Evolutionary conservation across 495 filamentous ascomycete genomes (phyloP).

Genomic region (Chaetomium fimeti): DNA sequence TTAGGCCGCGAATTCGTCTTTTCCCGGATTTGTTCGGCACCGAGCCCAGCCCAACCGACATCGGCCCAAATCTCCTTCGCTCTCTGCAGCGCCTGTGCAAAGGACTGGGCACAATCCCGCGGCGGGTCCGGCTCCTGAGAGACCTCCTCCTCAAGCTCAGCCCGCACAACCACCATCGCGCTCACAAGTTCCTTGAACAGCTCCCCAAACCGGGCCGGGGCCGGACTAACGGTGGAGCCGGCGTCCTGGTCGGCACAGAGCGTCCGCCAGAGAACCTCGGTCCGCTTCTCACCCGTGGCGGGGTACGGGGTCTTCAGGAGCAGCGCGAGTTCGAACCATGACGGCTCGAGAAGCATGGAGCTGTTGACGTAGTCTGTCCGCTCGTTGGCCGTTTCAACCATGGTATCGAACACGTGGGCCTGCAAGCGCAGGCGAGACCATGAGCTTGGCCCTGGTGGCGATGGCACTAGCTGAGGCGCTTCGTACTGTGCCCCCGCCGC

Average conservation of each 20-base stretch:
- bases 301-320: conserved; percentile 17
- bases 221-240: conserved; percentile 5
- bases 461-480: not conserved
- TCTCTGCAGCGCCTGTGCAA: conserved; percentile 17
- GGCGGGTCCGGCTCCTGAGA: conserved; percentile 6
- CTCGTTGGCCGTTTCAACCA: conserved; percentile 13
- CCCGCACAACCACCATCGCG: conserved; percentile 22
- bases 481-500: not conserved
- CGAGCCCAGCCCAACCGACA: not conserved
- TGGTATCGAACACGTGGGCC: conserved; percentile 10
- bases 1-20: conserved; percentile 5
- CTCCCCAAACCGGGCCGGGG: conserved; percentile 2
- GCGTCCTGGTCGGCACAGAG: conserved; percentile 22
- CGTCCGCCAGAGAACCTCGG: conserved; percentile 24
- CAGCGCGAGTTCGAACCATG: conserved; percentile 17
- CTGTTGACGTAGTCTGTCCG: conserved; percentile 20
- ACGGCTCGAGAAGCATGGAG: conserved; percentile 15
- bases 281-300: conserved; percentile 6
- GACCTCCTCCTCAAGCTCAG: conserved; percentile 18
- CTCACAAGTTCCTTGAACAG: conserved; percentile 20
- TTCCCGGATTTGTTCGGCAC: not conserved
- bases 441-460: not conserved
- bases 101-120: conserved; percentile 2
- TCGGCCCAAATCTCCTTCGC: conserved; percentile 6
- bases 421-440: conserved; percentile 13